phyloP scores from a whole-genome alignment of 2,329 filamentous ascomycete species.

The Beauveria sp. region DNA sequence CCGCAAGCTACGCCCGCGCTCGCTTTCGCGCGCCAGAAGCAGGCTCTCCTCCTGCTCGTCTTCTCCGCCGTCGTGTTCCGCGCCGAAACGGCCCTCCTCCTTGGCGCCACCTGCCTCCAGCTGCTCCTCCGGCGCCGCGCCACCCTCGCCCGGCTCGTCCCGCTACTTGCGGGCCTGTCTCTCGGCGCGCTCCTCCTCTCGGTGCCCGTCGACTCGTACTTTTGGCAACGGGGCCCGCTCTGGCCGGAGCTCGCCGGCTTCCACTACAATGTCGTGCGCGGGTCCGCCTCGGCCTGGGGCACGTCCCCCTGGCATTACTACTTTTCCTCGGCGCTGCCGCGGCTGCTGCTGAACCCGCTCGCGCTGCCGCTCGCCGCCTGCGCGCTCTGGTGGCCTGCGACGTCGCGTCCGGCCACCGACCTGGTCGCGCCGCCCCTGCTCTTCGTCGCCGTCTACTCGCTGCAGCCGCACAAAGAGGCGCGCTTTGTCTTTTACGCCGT shows the following conservation, averaged over 20 bases:
- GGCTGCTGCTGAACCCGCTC: constrained; percentile 75
- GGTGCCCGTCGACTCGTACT: constrained; percentile 77
- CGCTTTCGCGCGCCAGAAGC: constrained; percentile 40
- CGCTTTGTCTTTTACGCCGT: constrained; percentile 89
- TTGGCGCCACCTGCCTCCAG: constrained; percentile 58
- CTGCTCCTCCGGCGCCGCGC: constrained; percentile 51
- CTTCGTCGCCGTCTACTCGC: constrained; percentile 74
- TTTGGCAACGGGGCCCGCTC: constrained; percentile 70
- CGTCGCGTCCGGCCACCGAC: constrained; percentile 32
- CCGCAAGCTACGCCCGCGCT: constrained; percentile 22
- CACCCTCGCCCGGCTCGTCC: constrained; percentile 49
- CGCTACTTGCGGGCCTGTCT: constrained; percentile 58
- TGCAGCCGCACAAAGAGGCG: constrained; percentile 92
- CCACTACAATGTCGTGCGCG: constrained; percentile 81
- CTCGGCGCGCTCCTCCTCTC: constrained; percentile 61
- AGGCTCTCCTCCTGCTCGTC: constrained; percentile 69
- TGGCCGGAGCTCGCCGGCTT: constrained; percentile 92
- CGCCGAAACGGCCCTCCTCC: constrained; percentile 77
- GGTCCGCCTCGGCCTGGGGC: constrained; percentile 81
- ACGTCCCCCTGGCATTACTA: constrained; percentile 82
- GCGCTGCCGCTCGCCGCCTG: constrained; percentile 47
- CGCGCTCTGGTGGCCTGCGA: constrained; percentile 41
- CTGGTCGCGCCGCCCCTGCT: constrained; percentile 59
- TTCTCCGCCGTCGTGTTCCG: constrained; percentile 79
- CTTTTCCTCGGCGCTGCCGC: constrained; percentile 71